A percentile compares a stretch with the other conserved stretches of the same genome.
Evolutionary conservation across 805 yeast genomes (phyloP).

Genomic region (Ogataea chonburiensis): DNA sequence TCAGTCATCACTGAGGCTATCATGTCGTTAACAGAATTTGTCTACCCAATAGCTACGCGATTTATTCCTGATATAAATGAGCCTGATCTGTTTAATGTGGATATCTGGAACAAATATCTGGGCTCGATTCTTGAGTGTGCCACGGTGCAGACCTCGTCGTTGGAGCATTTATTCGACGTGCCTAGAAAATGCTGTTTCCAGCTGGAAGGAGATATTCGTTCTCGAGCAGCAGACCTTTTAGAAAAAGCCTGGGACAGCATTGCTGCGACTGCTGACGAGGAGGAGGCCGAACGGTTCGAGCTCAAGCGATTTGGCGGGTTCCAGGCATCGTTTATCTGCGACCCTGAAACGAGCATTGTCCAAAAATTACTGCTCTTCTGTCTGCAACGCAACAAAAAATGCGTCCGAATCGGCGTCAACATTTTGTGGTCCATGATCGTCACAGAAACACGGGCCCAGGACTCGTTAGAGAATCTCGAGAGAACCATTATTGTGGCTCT

Average conservation of each 20-base stretch:
- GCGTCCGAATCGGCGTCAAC: slow-evolving; percentile 62
- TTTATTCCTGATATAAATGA: slow-evolving; percentile 52
- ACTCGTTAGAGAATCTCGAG: slow-evolving; percentile 57
- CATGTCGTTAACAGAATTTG: slow-evolving; percentile 51
- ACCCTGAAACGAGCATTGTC: slow-evolving; percentile 56
- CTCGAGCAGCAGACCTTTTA: slow-evolving; percentile 53
- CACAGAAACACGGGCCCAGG: slow-evolving; percentile 61
- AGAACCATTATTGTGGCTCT: slow-evolving; percentile 61
- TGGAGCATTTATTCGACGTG: slow-evolving; percentile 67
- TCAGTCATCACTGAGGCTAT: slow-evolving; percentile 57
- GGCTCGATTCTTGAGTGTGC: slow-evolving; percentile 56
- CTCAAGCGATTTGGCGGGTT: slow-evolving; percentile 63
- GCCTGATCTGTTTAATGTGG: slow-evolving; percentile 54
- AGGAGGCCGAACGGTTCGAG: slow-evolving; percentile 57
- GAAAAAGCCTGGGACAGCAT: slow-evolving; percentile 70
- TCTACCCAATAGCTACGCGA: slow-evolving; percentile 47
- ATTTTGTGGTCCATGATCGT: slow-evolving; percentile 70
- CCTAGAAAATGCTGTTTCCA: slow-evolving; percentile 69
- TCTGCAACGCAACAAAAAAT: slow-evolving; percentile 60
- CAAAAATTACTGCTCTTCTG: slow-evolving; percentile 65
- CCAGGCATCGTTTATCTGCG: slow-evolving; percentile 61
- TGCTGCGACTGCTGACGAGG: slow-evolving; percentile 60
- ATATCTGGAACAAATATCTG: slow-evolving; percentile 68
- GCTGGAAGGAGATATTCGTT: slow-evolving; percentile 63
- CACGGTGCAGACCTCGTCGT: slow-evolving; percentile 64